These are phyloP conservation scores for Schoenoplectus tabernaemontani DNA, from an alignment of 202 grass and related monocot species.

Conservation along the genomic window DNA sequence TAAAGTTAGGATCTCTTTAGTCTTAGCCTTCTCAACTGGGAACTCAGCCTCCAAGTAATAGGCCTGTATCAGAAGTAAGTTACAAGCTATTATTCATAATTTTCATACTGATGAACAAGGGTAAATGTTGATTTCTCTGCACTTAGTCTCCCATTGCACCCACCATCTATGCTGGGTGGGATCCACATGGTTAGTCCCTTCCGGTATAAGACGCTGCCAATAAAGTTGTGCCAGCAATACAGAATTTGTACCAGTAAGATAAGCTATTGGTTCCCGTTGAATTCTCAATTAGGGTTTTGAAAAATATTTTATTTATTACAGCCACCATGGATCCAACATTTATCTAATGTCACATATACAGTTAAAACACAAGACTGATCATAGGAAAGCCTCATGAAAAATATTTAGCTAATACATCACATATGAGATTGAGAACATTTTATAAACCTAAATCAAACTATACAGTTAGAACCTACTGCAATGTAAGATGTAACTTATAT, in stretches of 20 bases:
- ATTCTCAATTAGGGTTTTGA: neutral
- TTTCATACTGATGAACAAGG: neutral
- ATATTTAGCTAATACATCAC: no score
- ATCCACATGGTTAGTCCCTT: neutral
- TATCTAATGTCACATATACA: no score
- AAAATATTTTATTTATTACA: no score
- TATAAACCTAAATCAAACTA: no score
- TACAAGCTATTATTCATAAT: neutral
- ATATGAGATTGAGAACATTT: no score
- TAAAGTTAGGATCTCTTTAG: conserved; percentile 29
- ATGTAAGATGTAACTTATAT: no score
- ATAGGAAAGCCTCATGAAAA: neutral
- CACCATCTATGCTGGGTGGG: neutral
- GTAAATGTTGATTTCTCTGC: neutral
- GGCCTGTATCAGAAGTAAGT: conserved; percentile 26
- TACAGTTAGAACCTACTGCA: no score
- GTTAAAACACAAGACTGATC: neutral
- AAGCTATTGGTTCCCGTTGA: neutral
- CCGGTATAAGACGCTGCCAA: neutral
- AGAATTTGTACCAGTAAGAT: neutral
- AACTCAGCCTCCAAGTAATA: conserved; percentile 56
- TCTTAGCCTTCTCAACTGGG: conserved; percentile 58
- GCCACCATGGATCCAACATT: neutral
- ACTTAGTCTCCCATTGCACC: neutral
- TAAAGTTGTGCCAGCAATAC: neutral